Percentiles rank a stretch among this genome's conserved stretches.
These are phyloP conservation scores for Kodamaea laetipori DNA, from an alignment of 805 yeast species.

Conservation along the genomic window DNA sequence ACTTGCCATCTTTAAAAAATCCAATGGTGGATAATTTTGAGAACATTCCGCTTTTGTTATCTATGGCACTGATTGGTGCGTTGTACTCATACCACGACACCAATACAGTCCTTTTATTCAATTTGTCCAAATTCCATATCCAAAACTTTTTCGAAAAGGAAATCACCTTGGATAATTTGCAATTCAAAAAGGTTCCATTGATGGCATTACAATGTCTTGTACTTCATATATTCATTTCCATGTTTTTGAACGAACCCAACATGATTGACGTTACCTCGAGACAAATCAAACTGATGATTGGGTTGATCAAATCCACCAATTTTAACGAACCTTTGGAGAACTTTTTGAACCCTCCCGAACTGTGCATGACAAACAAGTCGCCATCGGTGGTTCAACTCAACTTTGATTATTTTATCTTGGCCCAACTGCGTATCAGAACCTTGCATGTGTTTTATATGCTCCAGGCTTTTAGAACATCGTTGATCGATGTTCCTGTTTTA, in stretches of 20 bases:
- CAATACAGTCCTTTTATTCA: slow-evolving; percentile 70
- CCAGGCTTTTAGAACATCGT: slow-evolving; percentile 42
- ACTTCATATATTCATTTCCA: slow-evolving; percentile 56
- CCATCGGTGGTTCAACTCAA: slow-evolving; percentile 35
- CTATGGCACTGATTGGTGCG: slow-evolving; percentile 90
- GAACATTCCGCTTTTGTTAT: slow-evolving; percentile 65
- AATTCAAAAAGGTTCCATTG: slow-evolving; percentile 55
- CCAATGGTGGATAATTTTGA: slow-evolving; percentile 44
- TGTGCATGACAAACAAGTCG: slow-evolving; percentile 11
- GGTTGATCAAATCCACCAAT: slow-evolving; percentile 54
- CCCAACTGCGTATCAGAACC: slow-evolving; percentile 59
- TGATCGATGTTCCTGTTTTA: slow-evolving; percentile 43
- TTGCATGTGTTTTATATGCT: slow-evolving; percentile 53
- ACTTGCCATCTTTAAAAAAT: slow-evolving; percentile 57
- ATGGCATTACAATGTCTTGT: slow-evolving; percentile 59
- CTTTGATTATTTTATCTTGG: slow-evolving; percentile 53
- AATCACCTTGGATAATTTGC: slow-evolving; percentile 46
- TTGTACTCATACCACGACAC: slow-evolving; percentile 77
- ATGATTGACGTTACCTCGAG: slow-evolving; percentile 54
- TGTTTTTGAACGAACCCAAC: slow-evolving; percentile 55
- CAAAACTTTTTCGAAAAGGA: slow-evolving; percentile 64
- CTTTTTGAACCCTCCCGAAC: slow-evolving; percentile 44
- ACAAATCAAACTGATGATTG: slow-evolving; percentile 55
- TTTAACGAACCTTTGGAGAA: slow-evolving; percentile 53
- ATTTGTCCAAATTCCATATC: slow-evolving; percentile 64